Evolutionary conservation across 1,139 yeast genomes (phyloP), one percentile per base, ranked within the genome.

Genomic region (Pichia sp.): DNA sequence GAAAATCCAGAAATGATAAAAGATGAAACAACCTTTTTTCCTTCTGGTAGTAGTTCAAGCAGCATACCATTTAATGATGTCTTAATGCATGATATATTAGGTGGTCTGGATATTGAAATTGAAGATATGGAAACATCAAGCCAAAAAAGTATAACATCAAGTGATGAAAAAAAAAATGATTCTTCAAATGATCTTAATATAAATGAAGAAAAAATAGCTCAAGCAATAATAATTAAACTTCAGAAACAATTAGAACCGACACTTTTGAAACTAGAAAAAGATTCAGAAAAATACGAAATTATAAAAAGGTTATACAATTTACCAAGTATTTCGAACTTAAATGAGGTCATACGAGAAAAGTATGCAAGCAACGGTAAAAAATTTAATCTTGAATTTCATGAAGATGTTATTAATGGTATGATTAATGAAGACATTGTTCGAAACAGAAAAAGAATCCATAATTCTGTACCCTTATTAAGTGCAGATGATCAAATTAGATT

Each of bases 321-420:
- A 19, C 68, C 67, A 3, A 63, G 67, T 51, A 53, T 62, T 9
- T 56, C 63, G 0, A 58, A 60, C 29, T 44, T 63, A 38, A 54
- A 55, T 38, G 52, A 53, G 19, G 52, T 51, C 16, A 27, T 50
- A 2, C 50, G 47, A 18, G 10, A 41, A 2, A 49, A 52, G 30
- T 53, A 39, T 27, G 42, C 27, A 8, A 36, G 43, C 7, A 55
- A 50, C 3, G 44, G 46, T 5, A 54, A 50, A 29, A 49, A 46
- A 8, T 53, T 51, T n/a, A 48, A 45, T 19, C 45, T 56, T 5
- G 53, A 56, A 9, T 56, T 57, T 48, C 53, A 57, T 47, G 48
- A 54, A 13, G 33, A 36, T 38, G 39, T 58, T 1, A 48, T 56
- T 19, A 25, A 49, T n/a, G 45, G 45, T 11, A 11, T 55, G 29